These are phyloP conservation scores for Musa itinerans DNA, from an alignment of 176 grass and related monocot genomes.

Conservation along the genomic window DNA sequence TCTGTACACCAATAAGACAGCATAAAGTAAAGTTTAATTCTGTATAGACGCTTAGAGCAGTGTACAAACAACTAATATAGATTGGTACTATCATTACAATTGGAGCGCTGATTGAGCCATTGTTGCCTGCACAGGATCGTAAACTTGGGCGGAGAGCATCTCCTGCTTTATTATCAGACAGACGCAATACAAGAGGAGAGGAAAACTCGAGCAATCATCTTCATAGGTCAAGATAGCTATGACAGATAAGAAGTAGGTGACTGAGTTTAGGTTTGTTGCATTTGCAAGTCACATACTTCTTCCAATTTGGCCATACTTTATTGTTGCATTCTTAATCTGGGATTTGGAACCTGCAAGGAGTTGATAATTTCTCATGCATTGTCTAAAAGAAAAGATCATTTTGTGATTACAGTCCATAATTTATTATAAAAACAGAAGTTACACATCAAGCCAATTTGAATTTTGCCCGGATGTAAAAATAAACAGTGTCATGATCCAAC, in stretches of 20 bases:
- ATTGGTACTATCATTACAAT: background rate
- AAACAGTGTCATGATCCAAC: too few relatives aligned
- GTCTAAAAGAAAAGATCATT: background rate
- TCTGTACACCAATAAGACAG: background rate
- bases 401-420: background rate
- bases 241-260: constrained; percentile 3
- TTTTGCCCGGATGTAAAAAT: too few relatives aligned
- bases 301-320: constrained; percentile 5
- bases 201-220: constrained; percentile 42
- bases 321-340: background rate
- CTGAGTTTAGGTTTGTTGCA: constrained; percentile 17
- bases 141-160: constrained; percentile 43
- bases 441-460: background rate
- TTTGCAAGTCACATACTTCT: constrained; percentile 31
- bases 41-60: background rate
- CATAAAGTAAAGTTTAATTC: background rate
- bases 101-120: background rate
- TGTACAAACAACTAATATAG: background rate
- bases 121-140: constrained; percentile 38
- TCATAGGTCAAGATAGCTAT: constrained; percentile 19
- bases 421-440: background rate
- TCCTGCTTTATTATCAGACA: constrained; percentile 16
- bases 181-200: constrained; percentile 41
- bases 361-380: background rate
- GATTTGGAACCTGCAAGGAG: background rate